phyloP scores from a whole-genome alignment of 139 green algal genomes.

The Dunaliella primolecta region DNA sequence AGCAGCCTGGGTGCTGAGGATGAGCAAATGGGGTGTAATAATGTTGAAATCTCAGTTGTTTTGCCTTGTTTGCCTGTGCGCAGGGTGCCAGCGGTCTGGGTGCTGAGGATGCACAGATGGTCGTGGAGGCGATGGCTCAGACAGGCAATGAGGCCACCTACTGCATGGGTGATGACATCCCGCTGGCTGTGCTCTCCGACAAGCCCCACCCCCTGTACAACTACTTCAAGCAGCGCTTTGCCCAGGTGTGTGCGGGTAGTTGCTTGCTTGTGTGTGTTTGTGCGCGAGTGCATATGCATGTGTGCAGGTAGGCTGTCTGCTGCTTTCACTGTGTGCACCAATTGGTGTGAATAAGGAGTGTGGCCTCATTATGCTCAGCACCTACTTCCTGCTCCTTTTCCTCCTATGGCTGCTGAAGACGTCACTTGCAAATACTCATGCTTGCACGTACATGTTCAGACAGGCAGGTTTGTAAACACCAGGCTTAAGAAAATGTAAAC shows the following conservation, averaged over 20 bases:
- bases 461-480: too few relatives aligned
- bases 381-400: too few relatives aligned
- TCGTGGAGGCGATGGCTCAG: slow-evolving; percentile 95
- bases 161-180: slow-evolving; percentile 99
- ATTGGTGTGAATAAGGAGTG: too few relatives aligned
- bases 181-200: slow-evolving; percentile 88
- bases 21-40: slow-evolving; percentile 86
- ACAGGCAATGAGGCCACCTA: slow-evolving; percentile 93
- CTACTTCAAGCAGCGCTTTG: slow-evolving; percentile 99
- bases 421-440: too few relatives aligned
- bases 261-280: neutral
- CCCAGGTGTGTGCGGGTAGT: slow-evolving; percentile 60
- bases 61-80: too few relatives aligned
- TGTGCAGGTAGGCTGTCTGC: too few relatives aligned
- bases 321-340: too few relatives aligned
- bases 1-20: slow-evolving; percentile 86
- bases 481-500: too few relatives aligned
- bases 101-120: slow-evolving; percentile 92
- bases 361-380: too few relatives aligned
- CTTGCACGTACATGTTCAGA: too few relatives aligned
- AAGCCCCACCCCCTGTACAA: slow-evolving; percentile 90
- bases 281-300: neutral
- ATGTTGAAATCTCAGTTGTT: too few relatives aligned
- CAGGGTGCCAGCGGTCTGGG: slow-evolving; percentile 58
- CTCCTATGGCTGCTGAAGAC: too few relatives aligned